Evolutionary conservation across 768 basidiomycete species (phyloP).

Genomic region (Lentinula guzmanii): DNA sequence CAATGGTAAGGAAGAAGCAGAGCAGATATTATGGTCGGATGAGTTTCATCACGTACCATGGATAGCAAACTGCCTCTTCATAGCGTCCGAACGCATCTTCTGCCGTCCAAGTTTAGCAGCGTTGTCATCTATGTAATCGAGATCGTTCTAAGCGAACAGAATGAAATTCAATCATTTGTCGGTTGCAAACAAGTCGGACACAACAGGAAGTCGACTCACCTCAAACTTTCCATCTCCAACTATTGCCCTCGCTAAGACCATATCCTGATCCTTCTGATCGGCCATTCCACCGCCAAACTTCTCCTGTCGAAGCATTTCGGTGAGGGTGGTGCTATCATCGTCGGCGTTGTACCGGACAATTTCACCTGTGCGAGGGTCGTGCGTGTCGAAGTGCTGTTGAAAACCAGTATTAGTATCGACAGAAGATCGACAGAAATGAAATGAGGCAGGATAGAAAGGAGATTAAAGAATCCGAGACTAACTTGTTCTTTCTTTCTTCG

Average conservation of each 20-base stretch:
- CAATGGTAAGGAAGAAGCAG: neutral
- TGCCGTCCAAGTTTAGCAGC: slow-evolving; percentile 87
- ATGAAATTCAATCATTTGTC: neutral
- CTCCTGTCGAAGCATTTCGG: slow-evolving; percentile 92
- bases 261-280: slow-evolving; percentile 90
- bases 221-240: slow-evolving; percentile 85
- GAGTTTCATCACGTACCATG: slow-evolving; percentile 50
- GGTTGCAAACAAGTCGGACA: no score
- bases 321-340: slow-evolving; percentile 80
- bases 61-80: slow-evolving; percentile 96
- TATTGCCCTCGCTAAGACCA: slow-evolving; percentile 83
- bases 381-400: slow-evolving; percentile 67
- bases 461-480: neutral
- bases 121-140: slow-evolving; percentile 97
- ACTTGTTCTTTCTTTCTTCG: slow-evolving; percentile 75
- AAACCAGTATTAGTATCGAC: neutral
- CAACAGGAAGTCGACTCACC: slow-evolving; percentile 31
- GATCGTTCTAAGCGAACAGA: slow-evolving; percentile 50
- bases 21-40: neutral
- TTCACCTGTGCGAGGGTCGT: slow-evolving; percentile 87
- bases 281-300: slow-evolving; percentile 81
- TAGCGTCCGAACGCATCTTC: slow-evolving; percentile 94
- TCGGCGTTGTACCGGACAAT: slow-evolving; percentile 85
- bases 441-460: neutral
- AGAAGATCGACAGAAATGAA: neutral